Evolutionary conservation across 805 yeast species (phyloP).

Genomic region (Nakazawaea laoshanensis): DNA sequence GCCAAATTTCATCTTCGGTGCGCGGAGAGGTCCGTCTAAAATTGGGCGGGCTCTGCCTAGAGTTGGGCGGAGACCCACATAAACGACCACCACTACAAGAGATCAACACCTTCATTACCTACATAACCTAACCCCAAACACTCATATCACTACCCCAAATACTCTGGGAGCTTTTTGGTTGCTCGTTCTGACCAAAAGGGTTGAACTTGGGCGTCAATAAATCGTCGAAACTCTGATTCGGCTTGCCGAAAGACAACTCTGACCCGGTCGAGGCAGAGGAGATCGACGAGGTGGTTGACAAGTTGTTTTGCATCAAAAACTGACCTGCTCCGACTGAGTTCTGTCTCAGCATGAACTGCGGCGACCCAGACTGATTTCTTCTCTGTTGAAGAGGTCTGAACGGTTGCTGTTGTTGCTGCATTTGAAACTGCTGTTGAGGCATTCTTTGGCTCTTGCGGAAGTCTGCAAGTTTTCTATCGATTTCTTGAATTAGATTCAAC

Average conservation of each 20-base stretch:
- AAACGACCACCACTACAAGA: too few species aligned
- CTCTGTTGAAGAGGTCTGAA: slow-evolving; percentile 3
- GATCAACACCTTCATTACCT: too few species aligned
- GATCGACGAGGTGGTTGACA: slow-evolving; percentile 8
- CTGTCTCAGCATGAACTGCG: slow-evolving; percentile 6
- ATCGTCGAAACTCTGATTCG: slow-evolving; percentile 4
- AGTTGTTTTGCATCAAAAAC: background rate
- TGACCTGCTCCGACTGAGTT: background rate
- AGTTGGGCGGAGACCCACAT: too few species aligned
- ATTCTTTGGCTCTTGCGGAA: slow-evolving; percentile 1
- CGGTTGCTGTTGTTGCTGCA: slow-evolving; percentile 2
- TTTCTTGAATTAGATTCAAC: slow-evolving; percentile 1
- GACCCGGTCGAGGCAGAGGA: slow-evolving; percentile 1
- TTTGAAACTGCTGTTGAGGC: slow-evolving; percentile 9
- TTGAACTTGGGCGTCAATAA: slow-evolving; percentile 9
- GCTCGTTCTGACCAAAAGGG: slow-evolving; percentile 6
- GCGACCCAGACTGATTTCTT: slow-evolving; percentile 8
- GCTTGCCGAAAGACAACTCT: background rate
- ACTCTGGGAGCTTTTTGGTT: slow-evolving; percentile 1
- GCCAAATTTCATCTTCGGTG: too few species aligned
- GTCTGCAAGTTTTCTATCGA: slow-evolving; percentile 8
- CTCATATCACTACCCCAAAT: slow-evolving; percentile 27
- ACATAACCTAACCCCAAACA: slow-evolving; percentile 30
- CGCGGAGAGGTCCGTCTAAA: too few species aligned
- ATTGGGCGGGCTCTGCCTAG: too few species aligned